Evolutionary conservation across 2,329 filamentous ascomycete genomes (phyloP).

Genomic region (Botrytis hyacinthi): DNA sequence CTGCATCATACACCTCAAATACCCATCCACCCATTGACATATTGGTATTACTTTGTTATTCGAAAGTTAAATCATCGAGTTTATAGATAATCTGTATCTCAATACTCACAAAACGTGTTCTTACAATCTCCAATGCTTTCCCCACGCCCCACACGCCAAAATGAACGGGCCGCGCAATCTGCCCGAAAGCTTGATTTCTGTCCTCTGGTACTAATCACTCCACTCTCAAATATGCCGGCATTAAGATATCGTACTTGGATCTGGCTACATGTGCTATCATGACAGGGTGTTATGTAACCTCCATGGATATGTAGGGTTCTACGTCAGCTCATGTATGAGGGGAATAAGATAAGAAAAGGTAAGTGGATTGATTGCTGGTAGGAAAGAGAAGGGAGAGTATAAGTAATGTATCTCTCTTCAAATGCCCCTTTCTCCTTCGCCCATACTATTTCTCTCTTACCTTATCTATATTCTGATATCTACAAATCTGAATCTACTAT

Average conservation of each 20-base stretch:
- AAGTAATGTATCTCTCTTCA: neutral
- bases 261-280: neutral
- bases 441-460: neutral
- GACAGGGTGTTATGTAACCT: neutral
- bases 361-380: neutral
- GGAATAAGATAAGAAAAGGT: neutral
- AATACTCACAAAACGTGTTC: neutral
- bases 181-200: slow-evolving; percentile 13
- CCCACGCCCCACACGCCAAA: neutral
- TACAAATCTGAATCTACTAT: neutral
- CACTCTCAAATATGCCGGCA: neutral
- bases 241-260: neutral
- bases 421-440: neutral
- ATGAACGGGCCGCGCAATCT: slow-evolving; percentile 1
- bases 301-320: neutral
- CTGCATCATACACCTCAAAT: neutral
- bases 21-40: neutral
- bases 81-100: neutral
- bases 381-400: neutral
- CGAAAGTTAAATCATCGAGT: neutral
- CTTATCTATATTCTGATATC: neutral
- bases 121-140: neutral
- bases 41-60: neutral
- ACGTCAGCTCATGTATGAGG: neutral
- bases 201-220: neutral